Percentiles rank a stretch among this genome's conserved stretches.
Conservation (phyloP, 192 early-diverging fungal genomes). For the Fimicolochytrium jonesii region DNA sequence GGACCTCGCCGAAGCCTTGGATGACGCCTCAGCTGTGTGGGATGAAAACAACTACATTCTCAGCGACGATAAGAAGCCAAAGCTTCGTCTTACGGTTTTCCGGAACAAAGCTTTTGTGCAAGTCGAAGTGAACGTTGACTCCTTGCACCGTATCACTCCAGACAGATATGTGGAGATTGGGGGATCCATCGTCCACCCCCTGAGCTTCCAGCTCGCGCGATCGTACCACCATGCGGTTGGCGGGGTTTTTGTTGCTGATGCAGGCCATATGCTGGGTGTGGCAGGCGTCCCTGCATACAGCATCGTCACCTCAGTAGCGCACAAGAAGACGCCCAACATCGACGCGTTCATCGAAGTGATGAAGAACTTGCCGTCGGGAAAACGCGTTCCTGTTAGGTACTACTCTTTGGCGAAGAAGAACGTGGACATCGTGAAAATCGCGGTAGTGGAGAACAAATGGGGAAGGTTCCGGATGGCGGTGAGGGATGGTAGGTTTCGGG, state of each 20-base stretch:
- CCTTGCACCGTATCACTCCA: constrained; percentile 51
- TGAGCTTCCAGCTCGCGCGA: constrained; percentile 41
- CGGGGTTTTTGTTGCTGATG: constrained; percentile 35
- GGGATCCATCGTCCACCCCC: constrained; percentile 55
- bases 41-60: constrained; percentile 13
- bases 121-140: constrained; percentile 25
- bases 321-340: constrained; percentile 58
- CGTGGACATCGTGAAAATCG: constrained; percentile 34
- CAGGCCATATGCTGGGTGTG: constrained; percentile 38
- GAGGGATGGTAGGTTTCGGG: constrained; percentile 20
- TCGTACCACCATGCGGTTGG: constrained; percentile 30
- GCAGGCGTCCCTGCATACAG: constrained; percentile 30
- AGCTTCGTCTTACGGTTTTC: constrained; percentile 19
- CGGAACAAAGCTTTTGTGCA: constrained; percentile 48
- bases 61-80: constrained; percentile 3
- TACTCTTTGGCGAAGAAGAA: constrained; percentile 31
- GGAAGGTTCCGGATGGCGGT: constrained; percentile 29
- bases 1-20: constrained; percentile 59
- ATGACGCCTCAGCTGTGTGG: constrained; percentile 31
- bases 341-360: constrained; percentile 75
- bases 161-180: constrained; percentile 79
- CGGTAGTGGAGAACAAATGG: constrained; percentile 31
- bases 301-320: constrained; percentile 27
- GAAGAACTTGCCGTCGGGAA: constrained; percentile 19
- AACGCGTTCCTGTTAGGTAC: constrained; percentile 28